Percentiles rank a stretch among this genome's conserved stretches.
These are phyloP conservation scores for Barbarea vulgaris DNA, from an alignment of 345 rosid genomes.

Conservation along the genomic window DNA sequence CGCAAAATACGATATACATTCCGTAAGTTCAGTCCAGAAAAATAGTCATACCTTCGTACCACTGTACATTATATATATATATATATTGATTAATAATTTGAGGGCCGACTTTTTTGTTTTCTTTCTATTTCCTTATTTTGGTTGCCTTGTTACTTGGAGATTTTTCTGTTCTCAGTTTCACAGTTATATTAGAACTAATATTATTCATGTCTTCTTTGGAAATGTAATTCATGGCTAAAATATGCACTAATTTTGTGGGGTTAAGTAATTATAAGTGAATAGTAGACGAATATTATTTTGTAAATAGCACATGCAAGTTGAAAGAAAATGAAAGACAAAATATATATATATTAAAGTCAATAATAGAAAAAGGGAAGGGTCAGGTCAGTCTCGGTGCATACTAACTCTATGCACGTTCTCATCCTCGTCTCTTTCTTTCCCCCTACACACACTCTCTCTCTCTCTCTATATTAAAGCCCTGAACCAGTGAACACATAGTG, in stretches of 20 bases:
- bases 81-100: not conserved
- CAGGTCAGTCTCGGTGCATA: conserved; percentile 41
- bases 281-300: not conserved
- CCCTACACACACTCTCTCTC: conserved; percentile 7
- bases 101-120: not conserved
- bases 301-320: conserved; percentile 29
- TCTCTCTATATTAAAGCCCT: conserved; percentile 26
- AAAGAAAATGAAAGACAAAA: conserved; percentile 22
- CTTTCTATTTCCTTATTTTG: not conserved
- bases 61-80: not conserved
- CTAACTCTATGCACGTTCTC: conserved; percentile 42
- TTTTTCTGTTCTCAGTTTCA: not conserved
- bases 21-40: not conserved
- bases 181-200: too few relatives aligned
- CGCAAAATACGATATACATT: not conserved
- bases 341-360: conserved; percentile 16
- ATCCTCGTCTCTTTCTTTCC: conserved; percentile 31
- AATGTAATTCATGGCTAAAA: not conserved
- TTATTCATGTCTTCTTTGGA: not conserved
- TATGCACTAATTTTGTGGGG: not conserved
- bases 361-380: conserved; percentile 6
- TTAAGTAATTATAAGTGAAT: not conserved
- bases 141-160: not conserved
- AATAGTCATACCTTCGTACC: not conserved
- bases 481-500: conserved; percentile 20